Evolutionary conservation across 176 grass and related monocot genomes (phyloP).

Genomic region (Coix lacrymajobi): DNA sequence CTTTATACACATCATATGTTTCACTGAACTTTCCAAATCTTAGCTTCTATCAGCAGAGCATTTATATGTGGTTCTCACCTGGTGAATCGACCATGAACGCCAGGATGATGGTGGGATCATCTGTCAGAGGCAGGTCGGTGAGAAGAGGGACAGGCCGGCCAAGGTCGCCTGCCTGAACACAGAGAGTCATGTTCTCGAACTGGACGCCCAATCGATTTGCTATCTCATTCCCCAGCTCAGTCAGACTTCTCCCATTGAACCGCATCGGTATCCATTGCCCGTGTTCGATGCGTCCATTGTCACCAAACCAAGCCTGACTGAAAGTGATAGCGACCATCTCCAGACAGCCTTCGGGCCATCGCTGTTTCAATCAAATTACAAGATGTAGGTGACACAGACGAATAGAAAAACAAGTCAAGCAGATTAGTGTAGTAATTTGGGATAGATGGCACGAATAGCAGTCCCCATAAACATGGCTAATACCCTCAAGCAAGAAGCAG

Average conservation of each 20-base stretch:
- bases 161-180: conserved; percentile 21
- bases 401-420: not conserved
- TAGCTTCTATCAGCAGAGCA: not conserved
- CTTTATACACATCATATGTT: not conserved
- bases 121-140: conserved; percentile 27
- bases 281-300: conserved; percentile 5
- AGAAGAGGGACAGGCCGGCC: conserved; percentile 22
- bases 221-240: conserved; percentile 22
- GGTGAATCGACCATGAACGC: conserved; percentile 25
- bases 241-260: conserved; percentile 30
- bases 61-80: conserved; percentile 11
- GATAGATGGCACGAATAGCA: not conserved
- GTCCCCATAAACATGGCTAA: not conserved
- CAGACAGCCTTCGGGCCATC: not conserved
- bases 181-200: conserved; percentile 31
- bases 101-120: conserved; percentile 19
- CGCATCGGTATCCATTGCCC: not conserved
- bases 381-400: not conserved
- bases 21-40: not conserved
- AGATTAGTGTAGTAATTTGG: not conserved
- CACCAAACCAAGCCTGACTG: not conserved
- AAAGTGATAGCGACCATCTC: conserved; percentile 2
- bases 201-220: not conserved
- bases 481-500: not conserved
- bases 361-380: conserved; percentile 15